Percentiles rank a stretch among this genome's conserved stretches.
Conservation (phyloP, 2,329 filamentous ascomycete genomes). For the Ramularia endophylla region DNA sequence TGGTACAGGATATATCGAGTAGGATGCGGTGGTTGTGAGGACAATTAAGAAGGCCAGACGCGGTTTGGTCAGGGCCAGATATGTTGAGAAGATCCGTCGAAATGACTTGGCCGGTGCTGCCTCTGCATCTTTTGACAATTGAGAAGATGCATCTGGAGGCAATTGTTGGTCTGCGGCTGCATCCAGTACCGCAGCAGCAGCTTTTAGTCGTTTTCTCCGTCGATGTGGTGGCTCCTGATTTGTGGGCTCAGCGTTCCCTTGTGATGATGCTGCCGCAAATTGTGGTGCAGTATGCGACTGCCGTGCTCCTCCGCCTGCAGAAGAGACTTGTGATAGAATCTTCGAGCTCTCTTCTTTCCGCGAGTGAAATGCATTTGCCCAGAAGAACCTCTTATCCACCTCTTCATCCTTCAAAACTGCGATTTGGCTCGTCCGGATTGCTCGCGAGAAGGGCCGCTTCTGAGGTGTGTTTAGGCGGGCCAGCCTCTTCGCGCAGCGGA, state of each 20-base stretch:
- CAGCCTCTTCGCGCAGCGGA: conserved; percentile 24
- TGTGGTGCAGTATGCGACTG: not conserved
- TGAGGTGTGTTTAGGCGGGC: conserved; percentile 13
- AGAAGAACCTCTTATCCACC: conserved; percentile 30
- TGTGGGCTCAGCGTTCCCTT: not conserved
- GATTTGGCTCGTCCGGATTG: conserved; percentile 17
- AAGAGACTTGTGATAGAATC: conserved; percentile 5
- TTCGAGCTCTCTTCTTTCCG: conserved; percentile 6
- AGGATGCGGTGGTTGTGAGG: conserved; percentile 82
- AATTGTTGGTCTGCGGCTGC: conserved; percentile 28
- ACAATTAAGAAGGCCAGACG: conserved; percentile 87
- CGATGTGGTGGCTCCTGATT: conserved; percentile 28
- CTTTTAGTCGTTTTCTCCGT: conserved; percentile 31
- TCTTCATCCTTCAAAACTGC: conserved; percentile 21
- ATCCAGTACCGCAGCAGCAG: conserved; percentile 14
- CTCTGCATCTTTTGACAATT: conserved; percentile 52
- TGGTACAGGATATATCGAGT: conserved; percentile 88
- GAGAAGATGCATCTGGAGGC: conserved; percentile 56
- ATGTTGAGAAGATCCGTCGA: conserved; percentile 66
- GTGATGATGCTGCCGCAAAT: conserved; percentile 5
- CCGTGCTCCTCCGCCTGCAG: conserved; percentile 1
- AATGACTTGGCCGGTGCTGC: conserved; percentile 51
- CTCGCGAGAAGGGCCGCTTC: conserved; percentile 15
- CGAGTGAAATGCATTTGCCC: conserved; percentile 27
- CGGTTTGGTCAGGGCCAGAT: conserved; percentile 90